Evolutionary conservation across 441 rosid species (phyloP).

Genomic region (Hura crepitans): DNA sequence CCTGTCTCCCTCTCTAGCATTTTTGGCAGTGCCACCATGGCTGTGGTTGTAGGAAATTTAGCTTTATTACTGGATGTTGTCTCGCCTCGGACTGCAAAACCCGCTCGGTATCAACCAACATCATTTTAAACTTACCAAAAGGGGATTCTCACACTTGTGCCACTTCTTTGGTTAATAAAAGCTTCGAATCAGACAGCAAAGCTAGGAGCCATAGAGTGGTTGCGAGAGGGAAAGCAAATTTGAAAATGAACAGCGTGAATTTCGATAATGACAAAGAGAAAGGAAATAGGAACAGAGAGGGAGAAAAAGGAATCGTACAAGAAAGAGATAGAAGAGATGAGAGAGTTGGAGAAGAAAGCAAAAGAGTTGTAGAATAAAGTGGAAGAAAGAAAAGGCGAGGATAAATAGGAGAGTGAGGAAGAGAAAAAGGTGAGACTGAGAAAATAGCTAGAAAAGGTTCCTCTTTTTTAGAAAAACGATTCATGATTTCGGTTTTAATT

Average conservation of each 20-base stretch:
- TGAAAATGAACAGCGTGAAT: constrained; percentile 33
- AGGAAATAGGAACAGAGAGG: constrained; percentile 35
- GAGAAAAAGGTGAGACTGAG: constrained; percentile 76
- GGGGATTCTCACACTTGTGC: constrained; percentile 43
- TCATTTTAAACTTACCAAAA: constrained; percentile 47
- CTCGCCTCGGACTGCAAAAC: constrained; percentile 43
- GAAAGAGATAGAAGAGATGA: constrained; percentile 70
- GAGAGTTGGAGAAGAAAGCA: constrained; percentile 64
- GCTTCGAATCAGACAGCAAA: constrained; percentile 26
- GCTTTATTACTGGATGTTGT: constrained; percentile 52
- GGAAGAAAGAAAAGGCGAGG: constrained; percentile 38
- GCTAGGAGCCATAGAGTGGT: constrained; percentile 21
- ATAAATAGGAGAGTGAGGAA: constrained; percentile 66
- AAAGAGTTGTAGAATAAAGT: constrained; percentile 54
- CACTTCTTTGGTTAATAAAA: constrained; percentile 28
- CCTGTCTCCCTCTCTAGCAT: background rate
- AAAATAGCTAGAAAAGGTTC: constrained; percentile 83
- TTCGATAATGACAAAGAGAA: constrained; percentile 65
- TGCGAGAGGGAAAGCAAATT: constrained; percentile 28
- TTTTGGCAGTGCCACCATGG: constrained; percentile 34
- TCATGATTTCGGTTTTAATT: background rate
- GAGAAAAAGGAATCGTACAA: constrained; percentile 39
- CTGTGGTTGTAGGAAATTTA: constrained; percentile 64
- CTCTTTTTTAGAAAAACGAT: background rate
- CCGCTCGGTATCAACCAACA: constrained; percentile 44